Evolutionary conservation across 2,329 filamentous ascomycete species (phyloP).

Genomic region (Aspergillus pseudoviridinutans): DNA sequence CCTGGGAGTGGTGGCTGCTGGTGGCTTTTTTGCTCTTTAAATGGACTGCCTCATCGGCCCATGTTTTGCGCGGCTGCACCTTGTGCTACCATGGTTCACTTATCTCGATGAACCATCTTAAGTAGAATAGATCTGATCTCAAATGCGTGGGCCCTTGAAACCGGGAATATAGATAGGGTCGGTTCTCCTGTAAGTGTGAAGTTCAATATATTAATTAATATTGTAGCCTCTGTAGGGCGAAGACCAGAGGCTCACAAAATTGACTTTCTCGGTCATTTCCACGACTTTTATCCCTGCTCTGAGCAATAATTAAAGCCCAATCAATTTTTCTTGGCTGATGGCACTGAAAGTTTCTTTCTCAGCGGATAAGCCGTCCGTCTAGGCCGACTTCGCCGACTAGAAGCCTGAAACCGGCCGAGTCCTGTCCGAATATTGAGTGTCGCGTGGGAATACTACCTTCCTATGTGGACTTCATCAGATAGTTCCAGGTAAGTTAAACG

Average conservation of each 20-base stretch:
- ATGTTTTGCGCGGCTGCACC: no score
- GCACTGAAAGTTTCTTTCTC: no score
- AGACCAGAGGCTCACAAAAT: background rate
- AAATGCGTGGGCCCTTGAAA: no score
- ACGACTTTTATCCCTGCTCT: background rate
- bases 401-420: background rate
- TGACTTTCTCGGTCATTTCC: background rate
- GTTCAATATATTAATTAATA: no score
- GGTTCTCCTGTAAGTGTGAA: background rate
- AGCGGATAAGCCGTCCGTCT: background rate
- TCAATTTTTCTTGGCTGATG: background rate
- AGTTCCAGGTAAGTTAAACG: background rate
- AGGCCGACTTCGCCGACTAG: background rate
- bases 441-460: background rate
- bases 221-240: background rate
- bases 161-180: background rate
- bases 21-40: no score
- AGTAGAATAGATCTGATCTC: no score
- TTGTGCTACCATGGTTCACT: background rate
- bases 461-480: background rate
- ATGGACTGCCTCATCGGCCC: no score
- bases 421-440: background rate
- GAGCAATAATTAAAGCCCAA: background rate
- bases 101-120: background rate
- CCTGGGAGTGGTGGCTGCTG: no score